Evolutionary conservation across 306 rosid genomes (phyloP).

Genomic region (Quercus suber): DNA sequence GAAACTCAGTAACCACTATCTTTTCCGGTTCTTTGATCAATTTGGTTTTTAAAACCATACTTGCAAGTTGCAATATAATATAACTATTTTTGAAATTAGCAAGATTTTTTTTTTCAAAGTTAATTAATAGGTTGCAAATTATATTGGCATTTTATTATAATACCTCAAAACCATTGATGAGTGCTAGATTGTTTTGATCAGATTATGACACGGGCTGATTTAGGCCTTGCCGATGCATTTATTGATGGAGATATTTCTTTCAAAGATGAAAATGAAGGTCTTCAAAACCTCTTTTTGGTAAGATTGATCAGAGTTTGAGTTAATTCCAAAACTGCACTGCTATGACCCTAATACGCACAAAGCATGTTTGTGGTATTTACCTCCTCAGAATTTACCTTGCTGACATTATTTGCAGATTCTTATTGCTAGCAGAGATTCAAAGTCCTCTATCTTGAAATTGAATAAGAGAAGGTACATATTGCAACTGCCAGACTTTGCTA

Average conservation of each 20-base stretch:
- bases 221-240: slow-evolving; percentile 93
- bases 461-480: slow-evolving; percentile 53
- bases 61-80: no score
- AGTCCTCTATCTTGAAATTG: slow-evolving; percentile 39
- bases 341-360: background rate
- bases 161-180: background rate
- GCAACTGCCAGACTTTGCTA: background rate
- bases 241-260: slow-evolving; percentile 72
- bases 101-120: no score
- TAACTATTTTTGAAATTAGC: no score
- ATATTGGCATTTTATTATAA: no score
- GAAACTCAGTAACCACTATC: no score
- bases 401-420: slow-evolving; percentile 53
- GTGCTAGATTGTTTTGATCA: slow-evolving; percentile 28
- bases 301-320: background rate
- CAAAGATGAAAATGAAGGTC: slow-evolving; percentile 71
- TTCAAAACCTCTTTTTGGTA: slow-evolving; percentile 63
- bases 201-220: slow-evolving; percentile 85
- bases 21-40: no score
- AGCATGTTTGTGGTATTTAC: slow-evolving; percentile 6
- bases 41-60: no score
- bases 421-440: slow-evolving; percentile 74
- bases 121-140: no score
- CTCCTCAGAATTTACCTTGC: background rate
- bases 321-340: background rate